These are phyloP conservation scores for Cutaneotrichosporon arboriforme DNA, from an alignment of 1,284 basidiomycete species.

Conservation along the genomic window DNA sequence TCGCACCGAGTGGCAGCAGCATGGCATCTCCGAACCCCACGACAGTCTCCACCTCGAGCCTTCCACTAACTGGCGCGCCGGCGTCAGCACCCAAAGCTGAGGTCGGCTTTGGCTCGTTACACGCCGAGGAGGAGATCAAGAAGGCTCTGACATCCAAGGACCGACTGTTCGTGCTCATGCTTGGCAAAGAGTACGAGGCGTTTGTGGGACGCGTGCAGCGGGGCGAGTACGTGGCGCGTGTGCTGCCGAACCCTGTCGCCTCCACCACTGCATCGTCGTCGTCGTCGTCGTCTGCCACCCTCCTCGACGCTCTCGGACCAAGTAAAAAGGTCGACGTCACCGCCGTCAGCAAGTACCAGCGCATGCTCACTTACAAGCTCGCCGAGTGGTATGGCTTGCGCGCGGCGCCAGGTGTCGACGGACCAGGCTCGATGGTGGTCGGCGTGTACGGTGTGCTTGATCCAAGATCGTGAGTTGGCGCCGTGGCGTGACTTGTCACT, in stretches of 20 bases:
- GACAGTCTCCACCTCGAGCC: slow-evolving; percentile 11
- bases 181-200: slow-evolving; percentile 40
- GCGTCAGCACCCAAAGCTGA: slow-evolving; percentile 24
- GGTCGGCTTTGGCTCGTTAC: slow-evolving; percentile 29
- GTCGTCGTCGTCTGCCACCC: slow-evolving; percentile 8
- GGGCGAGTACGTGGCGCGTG: slow-evolving; percentile 15
- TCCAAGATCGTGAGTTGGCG: slow-evolving; percentile 26
- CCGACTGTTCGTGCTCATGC: slow-evolving; percentile 37
- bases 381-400: slow-evolving; percentile 46
- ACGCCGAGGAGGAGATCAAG: slow-evolving; percentile 39
- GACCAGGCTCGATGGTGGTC: slow-evolving; percentile 26
- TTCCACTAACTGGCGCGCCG: slow-evolving; percentile 3
- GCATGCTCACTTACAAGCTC: slow-evolving; percentile 44
- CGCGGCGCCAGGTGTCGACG: slow-evolving; percentile 21
- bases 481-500: slow-evolving; percentile 2
- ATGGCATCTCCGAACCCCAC: slow-evolving; percentile 14
- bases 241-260: slow-evolving; percentile 2
- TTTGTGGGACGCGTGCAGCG: slow-evolving; percentile 27
- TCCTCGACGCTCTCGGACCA: slow-evolving; percentile 20
- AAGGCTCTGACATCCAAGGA: slow-evolving; percentile 34
- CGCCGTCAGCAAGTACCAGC: slow-evolving; percentile 36
- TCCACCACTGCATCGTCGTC: slow-evolving; percentile 1
- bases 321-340: slow-evolving; percentile 22
- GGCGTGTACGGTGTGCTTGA: slow-evolving; percentile 31
- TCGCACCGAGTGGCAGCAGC: slow-evolving; percentile 9